Evolutionary conservation across 768 basidiomycete genomes (phyloP).

Genomic region (Rhizopogon vinicolor): DNA sequence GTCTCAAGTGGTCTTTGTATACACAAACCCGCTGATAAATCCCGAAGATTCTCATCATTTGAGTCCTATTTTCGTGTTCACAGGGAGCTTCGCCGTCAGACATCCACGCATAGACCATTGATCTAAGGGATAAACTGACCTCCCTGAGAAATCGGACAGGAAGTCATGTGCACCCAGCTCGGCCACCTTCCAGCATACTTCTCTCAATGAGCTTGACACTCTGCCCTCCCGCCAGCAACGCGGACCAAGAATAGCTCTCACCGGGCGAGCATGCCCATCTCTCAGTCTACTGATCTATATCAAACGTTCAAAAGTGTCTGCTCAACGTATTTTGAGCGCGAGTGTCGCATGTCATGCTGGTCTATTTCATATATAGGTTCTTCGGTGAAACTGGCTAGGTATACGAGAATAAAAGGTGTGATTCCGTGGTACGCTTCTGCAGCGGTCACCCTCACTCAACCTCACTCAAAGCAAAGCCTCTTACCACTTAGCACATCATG

Average conservation of each 20-base stretch:
- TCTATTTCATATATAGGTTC: not conserved
- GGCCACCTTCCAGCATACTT: not conserved
- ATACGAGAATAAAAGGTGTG: conserved; percentile 11
- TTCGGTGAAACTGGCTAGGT: not conserved
- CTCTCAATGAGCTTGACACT: not conserved
- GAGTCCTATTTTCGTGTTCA: too few species aligned
- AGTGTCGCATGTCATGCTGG: not conserved
- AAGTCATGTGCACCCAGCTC: not conserved
- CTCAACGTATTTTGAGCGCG: not conserved
- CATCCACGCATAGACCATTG: not conserved
- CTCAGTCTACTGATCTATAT: conserved; percentile 4
- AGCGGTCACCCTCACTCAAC: not conserved
- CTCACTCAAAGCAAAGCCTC: not conserved
- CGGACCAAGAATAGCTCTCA: conserved; percentile 3
- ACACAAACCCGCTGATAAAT: not conserved
- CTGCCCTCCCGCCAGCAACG: not conserved
- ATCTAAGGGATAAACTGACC: not conserved
- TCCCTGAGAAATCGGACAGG: not conserved
- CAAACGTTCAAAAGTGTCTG: not conserved
- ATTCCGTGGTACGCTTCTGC: not conserved
- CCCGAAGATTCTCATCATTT: not conserved
- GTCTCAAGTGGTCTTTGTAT: too few species aligned
- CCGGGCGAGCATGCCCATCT: not conserved
- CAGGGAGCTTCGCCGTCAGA: not conserved
- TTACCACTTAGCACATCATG: conserved; percentile 11